Base-by-base conservation (phyloP, 306 rosid genomes). In the Cicer cuneatum region DNA sequence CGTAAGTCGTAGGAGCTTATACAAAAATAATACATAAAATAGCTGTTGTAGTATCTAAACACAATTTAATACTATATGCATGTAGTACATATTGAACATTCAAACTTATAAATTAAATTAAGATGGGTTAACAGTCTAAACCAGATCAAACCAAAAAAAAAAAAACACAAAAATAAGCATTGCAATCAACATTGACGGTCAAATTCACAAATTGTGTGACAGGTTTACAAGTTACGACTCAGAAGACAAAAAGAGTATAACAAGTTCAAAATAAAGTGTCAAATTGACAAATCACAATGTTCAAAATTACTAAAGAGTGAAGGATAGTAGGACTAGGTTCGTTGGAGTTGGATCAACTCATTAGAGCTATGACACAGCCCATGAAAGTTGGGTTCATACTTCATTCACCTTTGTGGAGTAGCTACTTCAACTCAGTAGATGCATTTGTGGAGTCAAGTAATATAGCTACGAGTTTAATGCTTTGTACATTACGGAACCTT, bases 181-280 rank as follows among this genome's bases (percentile, higher is more conserved):
- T 51, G 4, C 35, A 18, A 53, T 54, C 60, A 54, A 54, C 18
- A 54, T 54, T 54, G 60, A 54, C 21, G 7, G 3, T 8, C 37
- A 59, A 43, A 59, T 59, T 33, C 65, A 6, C 8, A 59, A 33
- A 53, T 9, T 33, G 13, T 53, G 13, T 53, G 10, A 59, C 12
- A 58, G 64, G 64, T 33, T 29, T 58, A 58, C 13, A 53, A 12
- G 13, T 29, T 58, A 58, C 13, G 18, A 33, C 41, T 59, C 40
- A 59, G 18, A 33, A 59, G 18, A 59, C 65, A 59, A 19, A 54
- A 54, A 7, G 19, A 59, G 65, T 16, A 33, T 33, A 33, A 59
- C 65, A 59, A 59, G 41, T 12, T 59, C 42, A 33, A 33, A 59
- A 59, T 33, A 16, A 59, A 13, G 65, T 29, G 65, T 12, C 41